A percentile compares a stretch with the other conserved stretches of the same genome.
phyloP scores from a whole-genome alignment of 116 monocot genomes.

The Trichopus zeylanicus region DNA sequence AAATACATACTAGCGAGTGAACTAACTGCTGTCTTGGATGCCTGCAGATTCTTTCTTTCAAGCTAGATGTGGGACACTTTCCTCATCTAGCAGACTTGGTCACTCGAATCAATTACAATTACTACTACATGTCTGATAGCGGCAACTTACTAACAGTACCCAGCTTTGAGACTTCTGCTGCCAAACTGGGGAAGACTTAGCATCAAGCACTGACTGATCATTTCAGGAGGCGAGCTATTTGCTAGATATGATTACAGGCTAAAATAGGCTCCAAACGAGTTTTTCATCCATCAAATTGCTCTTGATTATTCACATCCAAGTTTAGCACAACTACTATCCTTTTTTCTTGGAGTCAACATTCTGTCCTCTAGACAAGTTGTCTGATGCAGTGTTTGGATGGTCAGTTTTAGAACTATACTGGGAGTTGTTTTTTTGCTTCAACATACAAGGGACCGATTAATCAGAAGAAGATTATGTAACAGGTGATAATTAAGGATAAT shows the following conservation, averaged over 20 bases:
- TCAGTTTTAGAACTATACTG: no score
- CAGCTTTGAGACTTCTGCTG: conserved; percentile 30
- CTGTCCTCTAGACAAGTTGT: no score
- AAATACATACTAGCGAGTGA: not conserved
- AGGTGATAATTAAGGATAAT: no score
- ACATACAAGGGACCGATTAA: no score
- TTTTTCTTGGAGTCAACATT: no score
- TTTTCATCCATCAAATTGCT: not conserved
- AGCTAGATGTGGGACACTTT: conserved; percentile 95
- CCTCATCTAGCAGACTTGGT: conserved; percentile 93
- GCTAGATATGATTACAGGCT: no score
- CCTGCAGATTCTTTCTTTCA: conserved; percentile 89
- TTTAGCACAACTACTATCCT: no score
- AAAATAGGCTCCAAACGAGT: not conserved
- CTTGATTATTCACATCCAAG: not conserved
- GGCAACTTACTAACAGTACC: conserved; percentile 63
- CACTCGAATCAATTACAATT: conserved; percentile 80
- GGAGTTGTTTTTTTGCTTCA: no score
- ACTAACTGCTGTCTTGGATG: not conserved
- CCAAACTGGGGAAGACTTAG: conserved; percentile 33
- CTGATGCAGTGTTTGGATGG: no score
- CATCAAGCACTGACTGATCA: conserved; percentile 16
- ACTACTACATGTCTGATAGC: conserved; percentile 88
- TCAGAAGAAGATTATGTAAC: no score
- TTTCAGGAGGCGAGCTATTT: not conserved